phyloP scores from a whole-genome alignment of 306 rosid species.

The Ormosia emarginata region DNA sequence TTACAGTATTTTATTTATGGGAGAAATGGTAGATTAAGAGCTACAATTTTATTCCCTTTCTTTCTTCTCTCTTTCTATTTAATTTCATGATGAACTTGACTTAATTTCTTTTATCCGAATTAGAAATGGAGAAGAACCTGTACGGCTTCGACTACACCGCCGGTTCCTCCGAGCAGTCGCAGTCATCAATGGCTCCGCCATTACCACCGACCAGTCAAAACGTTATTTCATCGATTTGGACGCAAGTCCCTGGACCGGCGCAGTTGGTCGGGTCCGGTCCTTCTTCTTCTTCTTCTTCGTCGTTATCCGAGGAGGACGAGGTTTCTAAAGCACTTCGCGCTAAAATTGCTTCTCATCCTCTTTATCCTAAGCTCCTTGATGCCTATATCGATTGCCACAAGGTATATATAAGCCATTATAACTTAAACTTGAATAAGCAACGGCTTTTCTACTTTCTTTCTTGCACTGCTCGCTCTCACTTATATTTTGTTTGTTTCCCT shows the following conservation, averaged over 20 bases:
- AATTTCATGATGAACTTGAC: too few species aligned
- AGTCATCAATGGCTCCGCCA: conserved; percentile 1
- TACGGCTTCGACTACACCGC: conserved; percentile 21
- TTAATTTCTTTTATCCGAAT: background rate
- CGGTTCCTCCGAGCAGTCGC: conserved; percentile 15
- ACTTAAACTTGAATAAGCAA: too few species aligned
- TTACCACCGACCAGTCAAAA: background rate
- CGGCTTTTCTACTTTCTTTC: too few species aligned
- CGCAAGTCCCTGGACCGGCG: too few species aligned
- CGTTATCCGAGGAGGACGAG: conserved; percentile 1
- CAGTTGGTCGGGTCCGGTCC: too few species aligned
- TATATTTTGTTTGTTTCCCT: too few species aligned
- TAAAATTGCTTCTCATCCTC: conserved; percentile 64
- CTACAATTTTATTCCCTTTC: background rate
- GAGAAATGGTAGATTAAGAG: background rate
- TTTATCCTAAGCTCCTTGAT: conserved; percentile 53
- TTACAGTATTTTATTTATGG: background rate
- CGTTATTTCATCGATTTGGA: too few species aligned
- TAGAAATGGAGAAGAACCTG: conserved; percentile 34
- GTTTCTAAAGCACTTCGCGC: conserved; percentile 30
- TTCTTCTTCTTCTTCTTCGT: too few species aligned
- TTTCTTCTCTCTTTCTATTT: background rate
- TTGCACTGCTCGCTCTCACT: too few species aligned
- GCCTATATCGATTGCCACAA: conserved; percentile 68
- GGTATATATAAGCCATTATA: conserved; percentile 24